Conservation (phyloP, 352 stramenopile species). For the Phytophthora pini region DNA sequence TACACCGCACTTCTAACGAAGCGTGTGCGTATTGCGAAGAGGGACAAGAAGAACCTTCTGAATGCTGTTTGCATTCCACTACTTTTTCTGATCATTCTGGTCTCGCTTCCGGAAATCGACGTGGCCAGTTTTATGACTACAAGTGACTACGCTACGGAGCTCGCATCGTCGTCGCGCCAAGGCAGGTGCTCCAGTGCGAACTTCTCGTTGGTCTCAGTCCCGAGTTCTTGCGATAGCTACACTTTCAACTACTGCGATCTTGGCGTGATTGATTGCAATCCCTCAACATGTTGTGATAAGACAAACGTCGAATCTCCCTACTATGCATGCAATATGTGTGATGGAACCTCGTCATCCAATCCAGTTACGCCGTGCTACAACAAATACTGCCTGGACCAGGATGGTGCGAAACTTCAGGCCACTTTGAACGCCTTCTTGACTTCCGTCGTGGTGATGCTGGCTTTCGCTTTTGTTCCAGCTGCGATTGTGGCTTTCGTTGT, state of each 20-base stretch:
- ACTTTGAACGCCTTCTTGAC: conserved; percentile 71
- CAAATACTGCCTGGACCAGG: conserved; percentile 49
- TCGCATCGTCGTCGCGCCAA: conserved; percentile 35
- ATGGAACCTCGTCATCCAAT: conserved; percentile 26
- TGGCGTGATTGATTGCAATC: conserved; percentile 54
- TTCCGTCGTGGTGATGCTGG: conserved; percentile 67
- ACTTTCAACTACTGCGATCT: conserved; percentile 53
- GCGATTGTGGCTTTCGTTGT: conserved; percentile 72
- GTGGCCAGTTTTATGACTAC: conserved; percentile 58
- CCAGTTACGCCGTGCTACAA: conserved; percentile 47
- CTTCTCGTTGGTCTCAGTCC: conserved; percentile 29
- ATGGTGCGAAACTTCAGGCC: conserved; percentile 68
- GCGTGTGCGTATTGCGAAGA: conserved; percentile 63
- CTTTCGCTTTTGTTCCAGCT: conserved; percentile 74
- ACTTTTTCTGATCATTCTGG: conserved; percentile 62
- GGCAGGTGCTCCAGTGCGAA: conserved; percentile 33
- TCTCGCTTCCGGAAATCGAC: conserved; percentile 60
- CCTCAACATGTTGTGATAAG: conserved; percentile 48
- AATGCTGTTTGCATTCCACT: conserved; percentile 69
- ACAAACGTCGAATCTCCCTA: conserved; percentile 48
- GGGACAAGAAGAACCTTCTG: conserved; percentile 67
- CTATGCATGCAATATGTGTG: conserved; percentile 51
- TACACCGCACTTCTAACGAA: conserved; percentile 61
- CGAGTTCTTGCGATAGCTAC: conserved; percentile 31
- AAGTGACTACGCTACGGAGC: conserved; percentile 27